These are phyloP conservation scores for Dichomitus squalens DNA, from an alignment of 1,284 basidiomycete genomes.

Conservation along the genomic window DNA sequence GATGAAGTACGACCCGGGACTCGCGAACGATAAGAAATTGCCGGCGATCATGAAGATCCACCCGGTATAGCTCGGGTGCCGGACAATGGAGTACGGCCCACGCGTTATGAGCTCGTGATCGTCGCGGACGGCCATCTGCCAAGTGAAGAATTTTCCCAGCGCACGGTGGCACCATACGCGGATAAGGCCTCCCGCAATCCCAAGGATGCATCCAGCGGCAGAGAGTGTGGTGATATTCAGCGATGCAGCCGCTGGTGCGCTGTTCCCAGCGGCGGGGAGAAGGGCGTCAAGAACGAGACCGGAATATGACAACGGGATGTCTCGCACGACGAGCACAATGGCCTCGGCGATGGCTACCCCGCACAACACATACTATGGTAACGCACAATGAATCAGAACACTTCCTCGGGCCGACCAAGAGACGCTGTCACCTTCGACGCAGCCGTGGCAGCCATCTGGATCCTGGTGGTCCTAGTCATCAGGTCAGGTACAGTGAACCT, in stretches of 20 bases:
- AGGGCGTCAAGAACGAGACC: neutral
- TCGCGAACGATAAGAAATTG: neutral
- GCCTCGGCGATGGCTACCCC: conserved; percentile 3
- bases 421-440: neutral
- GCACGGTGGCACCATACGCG: conserved; percentile 14
- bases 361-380: neutral
- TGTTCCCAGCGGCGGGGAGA: neutral
- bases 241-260: neutral
- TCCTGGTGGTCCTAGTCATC: neutral
- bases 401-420: neutral
- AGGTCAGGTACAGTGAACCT: neutral
- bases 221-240: neutral
- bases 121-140: conserved; percentile 13
- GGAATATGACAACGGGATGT: neutral
- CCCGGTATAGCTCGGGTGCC: conserved; percentile 23
- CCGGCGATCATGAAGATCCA: conserved; percentile 9
- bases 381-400: neutral
- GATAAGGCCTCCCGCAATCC: conserved; percentile 3
- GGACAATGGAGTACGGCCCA: conserved; percentile 21
- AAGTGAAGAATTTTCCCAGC: conserved; percentile 19
- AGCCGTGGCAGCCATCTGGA: neutral
- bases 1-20: neutral
- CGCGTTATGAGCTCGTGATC: conserved; percentile 21
- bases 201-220: neutral
- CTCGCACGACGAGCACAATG: conserved; percentile 1